Evolutionary conservation across 768 basidiomycete species (phyloP), one percentile per base, ranked within the genome.

Genomic region (Lactarius deliciosus): DNA sequence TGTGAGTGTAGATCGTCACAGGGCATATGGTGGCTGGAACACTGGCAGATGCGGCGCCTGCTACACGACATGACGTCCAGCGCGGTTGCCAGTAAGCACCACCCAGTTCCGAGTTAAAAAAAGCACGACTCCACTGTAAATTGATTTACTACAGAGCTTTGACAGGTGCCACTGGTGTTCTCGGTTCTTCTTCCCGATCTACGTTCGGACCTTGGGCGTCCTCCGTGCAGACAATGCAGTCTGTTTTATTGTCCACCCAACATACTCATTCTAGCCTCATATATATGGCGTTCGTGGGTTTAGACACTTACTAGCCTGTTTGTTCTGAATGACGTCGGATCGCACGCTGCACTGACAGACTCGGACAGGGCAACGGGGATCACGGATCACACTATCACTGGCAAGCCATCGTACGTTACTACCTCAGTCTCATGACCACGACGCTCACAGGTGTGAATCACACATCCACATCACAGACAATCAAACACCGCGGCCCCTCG

Each of bases 21-120:
- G 32, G 6, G 32, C 32, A 32, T 6, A 34, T 34, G 34, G 34
- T 9, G 64, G 60, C 64, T 57, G 64, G 60, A 61, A 66, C 55
- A n/a, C n/a, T n/a, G n/a, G n/a, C n/a, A 34, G 60, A 36, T 61
- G 60, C 45, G 47, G 55, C 1, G 36, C 65, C 28, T n/a, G 7
- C 43, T 62, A 57, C 18, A 43, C 64, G 56, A 57, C 18, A 43
- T 60, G 56, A 16, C 60, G 9, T 61, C 8, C 60, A 55, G 11
- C 60, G 64, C 55, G 34, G 9, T 36, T 36, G 10, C 34, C 34
- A 34, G 34, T 34, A 10, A 34, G 60, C 16, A 8, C 28, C 10
- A 16, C 57, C 36, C 53, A 50, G 18, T 55, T 47, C 10, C 38
- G 55, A 3, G 60, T 65, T 20, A 25, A 45, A 53, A 43, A 57